A percentile compares a stretch with the other conserved stretches of the same genome.
phyloP scores from a whole-genome alignment of 2,329 filamentous ascomycete genomes.

The Trichophyton simii region DNA sequence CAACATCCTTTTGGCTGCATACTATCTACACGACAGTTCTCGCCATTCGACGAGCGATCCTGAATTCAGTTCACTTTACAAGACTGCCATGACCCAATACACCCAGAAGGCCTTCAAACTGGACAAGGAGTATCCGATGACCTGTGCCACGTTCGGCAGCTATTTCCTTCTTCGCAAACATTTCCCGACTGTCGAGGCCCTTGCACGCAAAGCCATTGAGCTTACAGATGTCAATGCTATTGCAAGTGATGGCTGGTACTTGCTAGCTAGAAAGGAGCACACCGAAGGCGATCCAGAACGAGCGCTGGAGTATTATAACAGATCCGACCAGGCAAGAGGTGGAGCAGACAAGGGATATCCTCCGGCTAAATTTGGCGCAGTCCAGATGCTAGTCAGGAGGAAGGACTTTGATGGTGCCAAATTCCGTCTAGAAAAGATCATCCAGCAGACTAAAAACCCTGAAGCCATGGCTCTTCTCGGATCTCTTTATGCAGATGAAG shows the following conservation, averaged over 20 bases:
- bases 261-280: slow-evolving; percentile 84
- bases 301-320: slow-evolving; percentile 75
- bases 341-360: slow-evolving; percentile 83
- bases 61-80: slow-evolving; percentile 73
- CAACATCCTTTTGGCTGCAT: slow-evolving; percentile 78
- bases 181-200: slow-evolving; percentile 66
- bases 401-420: slow-evolving; percentile 85
- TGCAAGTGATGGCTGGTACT: slow-evolving; percentile 94
- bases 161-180: slow-evolving; percentile 81
- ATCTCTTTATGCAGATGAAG: slow-evolving; percentile 85
- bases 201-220: slow-evolving; percentile 88
- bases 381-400: slow-evolving; percentile 75
- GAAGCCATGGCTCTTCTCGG: slow-evolving; percentile 90
- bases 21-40: slow-evolving; percentile 76
- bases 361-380: slow-evolving; percentile 86
- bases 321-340: slow-evolving; percentile 82
- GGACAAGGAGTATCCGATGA: slow-evolving; percentile 80
- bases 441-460: slow-evolving; percentile 67
- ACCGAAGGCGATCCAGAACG: slow-evolving; percentile 61
- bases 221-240: slow-evolving; percentile 93
- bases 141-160: slow-evolving; percentile 76
- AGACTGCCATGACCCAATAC: slow-evolving; percentile 86
- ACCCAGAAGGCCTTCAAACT: slow-evolving; percentile 88
- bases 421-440: slow-evolving; percentile 84
- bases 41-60: slow-evolving; percentile 72